These are phyloP conservation scores for Alternaria rosae DNA, from an alignment of 2,329 filamentous ascomycete genomes.

Conservation along the genomic window DNA sequence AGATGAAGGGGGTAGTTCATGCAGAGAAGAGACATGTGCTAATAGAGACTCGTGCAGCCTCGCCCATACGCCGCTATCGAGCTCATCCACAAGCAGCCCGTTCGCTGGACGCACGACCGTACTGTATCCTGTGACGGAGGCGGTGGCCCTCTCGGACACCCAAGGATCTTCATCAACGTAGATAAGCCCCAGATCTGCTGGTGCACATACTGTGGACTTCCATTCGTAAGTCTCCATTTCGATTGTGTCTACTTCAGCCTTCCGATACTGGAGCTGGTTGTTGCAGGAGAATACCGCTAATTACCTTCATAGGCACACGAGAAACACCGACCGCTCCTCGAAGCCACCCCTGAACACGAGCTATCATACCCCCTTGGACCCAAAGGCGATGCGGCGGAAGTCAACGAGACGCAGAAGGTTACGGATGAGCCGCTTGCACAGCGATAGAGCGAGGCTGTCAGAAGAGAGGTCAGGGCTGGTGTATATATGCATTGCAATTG, in stretches of 20 bases:
- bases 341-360: conserved; percentile 78
- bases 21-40: conserved; percentile 25
- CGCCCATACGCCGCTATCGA: conserved; percentile 90
- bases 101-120: conserved; percentile 85
- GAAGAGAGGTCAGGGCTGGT: conserved; percentile 3
- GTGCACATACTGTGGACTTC: conserved; percentile 93
- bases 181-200: conserved; percentile 93
- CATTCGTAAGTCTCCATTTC: conserved; percentile 72
- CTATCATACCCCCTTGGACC: conserved; percentile 82
- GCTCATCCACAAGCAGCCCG: conserved; percentile 93
- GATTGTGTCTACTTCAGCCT: neutral
- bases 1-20: neutral
- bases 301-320: conserved; percentile 75
- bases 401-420: conserved; percentile 65
- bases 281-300: conserved; percentile 1
- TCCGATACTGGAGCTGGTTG: neutral
- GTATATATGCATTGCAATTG: conserved; percentile 38
- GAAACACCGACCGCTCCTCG: conserved; percentile 82
- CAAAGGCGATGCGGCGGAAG: conserved; percentile 65
- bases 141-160: conserved; percentile 88
- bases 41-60: conserved; percentile 65
- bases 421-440: conserved; percentile 67
- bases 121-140: conserved; percentile 90
- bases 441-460: conserved; percentile 53
- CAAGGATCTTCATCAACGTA: conserved; percentile 94